Conservation (phyloP, 2,329 filamentous ascomycete genomes). For the Epichloe glyceriae region DNA sequence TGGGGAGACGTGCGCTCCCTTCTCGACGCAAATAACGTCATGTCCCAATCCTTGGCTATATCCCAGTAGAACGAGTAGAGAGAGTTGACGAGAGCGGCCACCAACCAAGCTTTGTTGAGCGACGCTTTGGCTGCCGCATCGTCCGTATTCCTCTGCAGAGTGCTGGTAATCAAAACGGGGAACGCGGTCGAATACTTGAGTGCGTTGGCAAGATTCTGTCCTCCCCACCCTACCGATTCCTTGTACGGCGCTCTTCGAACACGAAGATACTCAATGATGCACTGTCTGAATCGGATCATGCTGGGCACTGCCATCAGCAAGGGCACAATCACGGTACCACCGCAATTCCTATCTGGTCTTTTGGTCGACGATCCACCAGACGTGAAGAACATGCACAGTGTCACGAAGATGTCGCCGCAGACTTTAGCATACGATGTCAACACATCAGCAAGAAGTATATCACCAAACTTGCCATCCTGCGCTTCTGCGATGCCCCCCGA, state of each 20-base stretch:
- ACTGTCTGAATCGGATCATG: conserved; percentile 80
- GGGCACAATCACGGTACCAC: conserved; percentile 67
- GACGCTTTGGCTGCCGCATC: conserved; percentile 25
- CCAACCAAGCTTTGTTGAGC: conserved; percentile 50
- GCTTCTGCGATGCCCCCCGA: conserved; percentile 82
- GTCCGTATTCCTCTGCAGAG: conserved; percentile 53
- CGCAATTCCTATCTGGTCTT: conserved; percentile 69
- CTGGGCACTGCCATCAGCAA: conserved; percentile 74
- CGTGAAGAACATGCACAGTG: conserved; percentile 80
- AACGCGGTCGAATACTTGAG: conserved; percentile 91
- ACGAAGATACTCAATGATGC: conserved; percentile 73
- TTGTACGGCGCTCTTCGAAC: conserved; percentile 46
- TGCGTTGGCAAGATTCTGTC: conserved; percentile 85
- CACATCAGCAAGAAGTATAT: conserved; percentile 86
- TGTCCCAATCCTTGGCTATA: conserved; percentile 89
- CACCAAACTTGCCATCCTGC: conserved; percentile 85
- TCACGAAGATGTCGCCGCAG: conserved; percentile 77
- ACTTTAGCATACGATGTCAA: conserved; percentile 92
- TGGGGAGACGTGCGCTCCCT: conserved; percentile 46
- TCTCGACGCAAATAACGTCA: conserved; percentile 60
- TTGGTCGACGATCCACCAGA: conserved; percentile 60
- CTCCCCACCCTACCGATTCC: conserved; percentile 56
- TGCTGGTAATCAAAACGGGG: conserved; percentile 72
- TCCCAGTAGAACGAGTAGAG: conserved; percentile 99
- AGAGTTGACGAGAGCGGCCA: conserved; percentile 68